Evolutionary conservation across 306 rosid genomes (phyloP).

Genomic region (Cicer cuneatum): DNA sequence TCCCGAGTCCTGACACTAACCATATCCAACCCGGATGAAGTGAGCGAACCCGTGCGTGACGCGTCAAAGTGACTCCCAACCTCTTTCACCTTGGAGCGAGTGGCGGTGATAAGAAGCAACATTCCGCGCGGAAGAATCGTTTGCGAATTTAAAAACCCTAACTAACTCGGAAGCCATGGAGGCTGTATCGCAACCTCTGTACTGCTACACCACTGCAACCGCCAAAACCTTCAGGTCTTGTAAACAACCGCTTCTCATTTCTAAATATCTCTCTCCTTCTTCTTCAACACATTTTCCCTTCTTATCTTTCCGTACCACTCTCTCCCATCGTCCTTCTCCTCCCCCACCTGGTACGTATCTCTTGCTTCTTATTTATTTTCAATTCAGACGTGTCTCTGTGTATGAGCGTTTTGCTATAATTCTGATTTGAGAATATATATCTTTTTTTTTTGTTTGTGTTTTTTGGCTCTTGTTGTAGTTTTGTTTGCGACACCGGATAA

Average conservation of each 20-base stretch:
- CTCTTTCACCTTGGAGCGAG: not conserved
- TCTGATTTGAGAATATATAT: not conserved
- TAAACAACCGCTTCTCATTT: constrained; percentile 33
- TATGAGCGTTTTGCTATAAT: not conserved
- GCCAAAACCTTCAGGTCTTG: constrained; percentile 25
- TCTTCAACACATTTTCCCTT: constrained; percentile 33
- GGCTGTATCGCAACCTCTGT: constrained; percentile 54
- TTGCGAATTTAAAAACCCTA: not conserved
- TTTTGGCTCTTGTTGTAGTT: constrained; percentile 52
- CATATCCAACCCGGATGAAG: no score
- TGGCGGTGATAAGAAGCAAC: not conserved
- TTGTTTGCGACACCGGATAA: constrained; percentile 69
- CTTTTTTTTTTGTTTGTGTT: not conserved
- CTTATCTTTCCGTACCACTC: constrained; percentile 40
- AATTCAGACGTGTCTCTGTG: not conserved
- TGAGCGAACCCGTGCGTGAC: not conserved
- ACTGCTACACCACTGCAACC: constrained; percentile 38
- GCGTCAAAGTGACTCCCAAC: not conserved
- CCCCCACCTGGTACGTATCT: constrained; percentile 50
- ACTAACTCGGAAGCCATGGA: constrained; percentile 49
- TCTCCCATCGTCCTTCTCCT: constrained; percentile 46
- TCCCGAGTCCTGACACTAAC: no score
- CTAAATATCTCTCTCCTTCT: constrained; percentile 29
- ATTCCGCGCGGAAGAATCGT: not conserved
- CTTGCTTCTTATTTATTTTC: not conserved